phyloP scores from a whole-genome alignment of 305 asterid species.

The Petunia hybrid region DNA sequence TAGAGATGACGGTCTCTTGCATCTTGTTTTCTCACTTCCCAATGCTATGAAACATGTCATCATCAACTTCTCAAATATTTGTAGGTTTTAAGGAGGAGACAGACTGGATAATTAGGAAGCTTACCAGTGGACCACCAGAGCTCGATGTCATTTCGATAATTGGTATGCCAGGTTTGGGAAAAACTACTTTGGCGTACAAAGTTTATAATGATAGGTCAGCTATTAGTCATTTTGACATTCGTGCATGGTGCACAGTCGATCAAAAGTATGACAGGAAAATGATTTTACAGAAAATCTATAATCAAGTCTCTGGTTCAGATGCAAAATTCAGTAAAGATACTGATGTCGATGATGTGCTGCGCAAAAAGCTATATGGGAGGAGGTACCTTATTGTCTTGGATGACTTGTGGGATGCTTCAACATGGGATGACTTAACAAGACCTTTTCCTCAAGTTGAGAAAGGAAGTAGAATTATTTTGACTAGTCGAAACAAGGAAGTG shows the following conservation, averaged over 20 bases:
- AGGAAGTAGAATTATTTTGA: conserved; percentile 39
- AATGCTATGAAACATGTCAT: too few relatives aligned
- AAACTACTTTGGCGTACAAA: conserved; percentile 10
- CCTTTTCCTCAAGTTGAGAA: conserved; percentile 29
- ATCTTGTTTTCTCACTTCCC: too few relatives aligned
- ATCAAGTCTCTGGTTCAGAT: too few relatives aligned
- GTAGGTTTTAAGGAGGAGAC: conserved; percentile 25
- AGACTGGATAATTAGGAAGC: neutral
- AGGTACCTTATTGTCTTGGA: conserved; percentile 38
- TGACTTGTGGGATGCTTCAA: conserved; percentile 36
- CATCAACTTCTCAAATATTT: too few relatives aligned
- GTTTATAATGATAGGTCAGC: neutral
- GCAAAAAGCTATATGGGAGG: neutral
- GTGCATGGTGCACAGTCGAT: conserved; percentile 16
- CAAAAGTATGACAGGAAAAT: neutral
- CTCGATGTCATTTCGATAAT: conserved; percentile 24
- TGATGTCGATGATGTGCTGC: neutral
- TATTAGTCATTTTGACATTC: neutral
- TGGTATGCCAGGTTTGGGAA: conserved; percentile 32
- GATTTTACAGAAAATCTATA: too few relatives aligned
- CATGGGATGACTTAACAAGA: conserved; percentile 25
- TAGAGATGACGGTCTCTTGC: neutral
- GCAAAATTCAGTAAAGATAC: too few relatives aligned
- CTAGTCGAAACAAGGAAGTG: conserved; percentile 25
- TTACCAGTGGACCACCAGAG: neutral